Evolutionary conservation across 2,329 filamentous ascomycete species (phyloP).

Genomic region (Curvularia sp.): DNA sequence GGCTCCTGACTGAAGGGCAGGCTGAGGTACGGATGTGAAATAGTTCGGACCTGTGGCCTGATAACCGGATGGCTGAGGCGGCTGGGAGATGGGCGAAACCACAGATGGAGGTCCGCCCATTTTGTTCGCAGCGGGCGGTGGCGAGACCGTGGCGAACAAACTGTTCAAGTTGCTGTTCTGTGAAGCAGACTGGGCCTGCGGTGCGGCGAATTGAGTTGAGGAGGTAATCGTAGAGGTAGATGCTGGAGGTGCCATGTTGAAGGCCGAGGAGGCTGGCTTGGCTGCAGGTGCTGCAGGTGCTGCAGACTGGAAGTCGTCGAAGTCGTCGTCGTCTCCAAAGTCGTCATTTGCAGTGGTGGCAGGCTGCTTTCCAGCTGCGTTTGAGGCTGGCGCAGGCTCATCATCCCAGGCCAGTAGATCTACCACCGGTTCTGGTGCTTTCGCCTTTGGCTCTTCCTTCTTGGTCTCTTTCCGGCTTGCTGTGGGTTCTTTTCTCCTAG

Average conservation of each 20-base stretch:
- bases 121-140: slow-evolving; percentile 64
- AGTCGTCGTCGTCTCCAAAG: slow-evolving; percentile 79
- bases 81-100: slow-evolving; percentile 51
- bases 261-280: slow-evolving; percentile 51
- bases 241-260: slow-evolving; percentile 56
- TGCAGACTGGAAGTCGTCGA: slow-evolving; percentile 96
- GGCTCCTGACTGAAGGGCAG: slow-evolving; percentile 43
- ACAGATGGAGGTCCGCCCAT: slow-evolving; percentile 60
- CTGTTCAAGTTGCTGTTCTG: slow-evolving; percentile 82
- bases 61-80: slow-evolving; percentile 68
- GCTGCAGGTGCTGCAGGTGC: slow-evolving; percentile 55
- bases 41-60: slow-evolving; percentile 89
- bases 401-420: slow-evolving; percentile 92
- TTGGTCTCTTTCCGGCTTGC: slow-evolving; percentile 58
- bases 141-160: slow-evolving; percentile 83
- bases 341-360: slow-evolving; percentile 52
- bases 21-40: slow-evolving; percentile 77
- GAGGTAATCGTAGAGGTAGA: slow-evolving; percentile 59
- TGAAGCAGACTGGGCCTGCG: slow-evolving; percentile 83
- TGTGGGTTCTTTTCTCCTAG: slow-evolving; percentile 59
- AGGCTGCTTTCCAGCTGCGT: slow-evolving; percentile 56
- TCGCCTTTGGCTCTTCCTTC: slow-evolving; percentile 77
- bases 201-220: slow-evolving; percentile 76
- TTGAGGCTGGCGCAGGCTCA: slow-evolving; percentile 65
- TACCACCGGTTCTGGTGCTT: slow-evolving; percentile 75